Conservation (phyloP, 1,139 yeast species). For the Geotrichum klebahnii region DNA sequence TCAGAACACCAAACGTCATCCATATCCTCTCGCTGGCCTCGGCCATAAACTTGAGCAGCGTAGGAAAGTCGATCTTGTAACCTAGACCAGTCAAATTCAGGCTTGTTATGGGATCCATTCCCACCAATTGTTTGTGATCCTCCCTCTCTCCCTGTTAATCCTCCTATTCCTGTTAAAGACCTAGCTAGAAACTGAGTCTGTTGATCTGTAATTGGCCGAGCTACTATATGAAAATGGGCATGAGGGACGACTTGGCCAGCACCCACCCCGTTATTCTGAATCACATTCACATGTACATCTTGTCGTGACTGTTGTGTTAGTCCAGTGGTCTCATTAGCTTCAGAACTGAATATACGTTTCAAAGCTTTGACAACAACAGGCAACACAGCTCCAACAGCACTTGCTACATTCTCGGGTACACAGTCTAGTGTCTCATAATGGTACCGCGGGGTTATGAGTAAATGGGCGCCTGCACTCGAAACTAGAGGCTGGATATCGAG, state of each 20-base stretch:
- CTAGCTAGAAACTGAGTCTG: conserved; percentile 5
- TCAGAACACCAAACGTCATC: conserved; percentile 30
- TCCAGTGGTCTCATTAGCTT: not conserved
- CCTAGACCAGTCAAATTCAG: conserved; percentile 15
- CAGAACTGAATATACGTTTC: conserved; percentile 38
- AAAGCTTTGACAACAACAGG: conserved; percentile 37
- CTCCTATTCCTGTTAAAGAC: not conserved
- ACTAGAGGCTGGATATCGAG: conserved; percentile 73
- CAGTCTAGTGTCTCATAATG: conserved; percentile 80
- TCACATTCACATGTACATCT: conserved; percentile 69
- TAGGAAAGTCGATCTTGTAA: conserved; percentile 25
- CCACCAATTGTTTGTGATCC: not conserved
- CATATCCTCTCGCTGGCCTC: conserved; percentile 35
- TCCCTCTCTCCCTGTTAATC: not conserved
- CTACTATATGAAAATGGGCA: conserved; percentile 69
- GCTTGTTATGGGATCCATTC: not conserved
- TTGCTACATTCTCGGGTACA: conserved; percentile 60
- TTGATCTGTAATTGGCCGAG: conserved; percentile 25
- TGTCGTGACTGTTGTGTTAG: conserved; percentile 37
- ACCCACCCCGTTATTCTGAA: conserved; percentile 80
- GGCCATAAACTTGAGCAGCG: conserved; percentile 33
- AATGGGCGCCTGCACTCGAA: conserved; percentile 57
- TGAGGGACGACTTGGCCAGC: conserved; percentile 89
- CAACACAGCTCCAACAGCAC: conserved; percentile 4
- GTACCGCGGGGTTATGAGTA: conserved; percentile 72